Base-by-base conservation (phyloP, 202 grass and related monocot genomes). In the Carex sylvatica region DNA sequence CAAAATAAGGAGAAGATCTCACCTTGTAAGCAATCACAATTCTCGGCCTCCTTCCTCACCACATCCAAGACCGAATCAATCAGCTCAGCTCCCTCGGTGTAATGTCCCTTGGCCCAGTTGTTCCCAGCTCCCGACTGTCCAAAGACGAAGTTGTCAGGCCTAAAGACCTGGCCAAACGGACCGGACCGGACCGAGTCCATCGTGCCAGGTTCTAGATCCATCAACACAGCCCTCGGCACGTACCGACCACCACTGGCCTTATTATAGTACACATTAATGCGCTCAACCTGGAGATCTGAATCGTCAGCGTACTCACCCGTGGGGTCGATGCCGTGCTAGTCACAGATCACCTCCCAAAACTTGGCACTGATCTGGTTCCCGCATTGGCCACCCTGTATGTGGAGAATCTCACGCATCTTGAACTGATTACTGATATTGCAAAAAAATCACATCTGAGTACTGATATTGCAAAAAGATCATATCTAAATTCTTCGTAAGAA, bases 291-390 rank as follows among this genome's bases (percentile, higher is more conserved):
- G 53, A 98, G 92, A 54, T 98, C 92, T 24, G 92, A 87, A 66
- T 98, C 92, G 70, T 92, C 90, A 2, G 79, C 36, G 71, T 90
- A 98, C 82, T 83, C 88, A n/a, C 92, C 95, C 7, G 85, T 98
- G 65, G 88, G 87, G 90, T 94, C 92, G 87, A 97, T 91, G 15
- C 92, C 92, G 80, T 97, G 95, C 90, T 97, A 92, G 82, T 93
- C 95, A 84, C 95, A 94, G 65, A 94, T 94, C 69, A 97, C 95
- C 88, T 97, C 94, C 94, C 94, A 97, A 87, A 97, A 97, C 86
- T 97, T 97, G 74, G 94, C 94, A 2, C 94, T 92, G 84, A 97
- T 94, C 82, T 97, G 95, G 92, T 97, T 97, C 6, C 95, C 94
- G 81, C 94, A 97, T 84, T 97, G 92, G 7, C 94, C 92, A 7